These are phyloP conservation scores for Fusarium phyllophilum DNA, from an alignment of 2,329 filamentous ascomycete genomes.

Conservation along the genomic window DNA sequence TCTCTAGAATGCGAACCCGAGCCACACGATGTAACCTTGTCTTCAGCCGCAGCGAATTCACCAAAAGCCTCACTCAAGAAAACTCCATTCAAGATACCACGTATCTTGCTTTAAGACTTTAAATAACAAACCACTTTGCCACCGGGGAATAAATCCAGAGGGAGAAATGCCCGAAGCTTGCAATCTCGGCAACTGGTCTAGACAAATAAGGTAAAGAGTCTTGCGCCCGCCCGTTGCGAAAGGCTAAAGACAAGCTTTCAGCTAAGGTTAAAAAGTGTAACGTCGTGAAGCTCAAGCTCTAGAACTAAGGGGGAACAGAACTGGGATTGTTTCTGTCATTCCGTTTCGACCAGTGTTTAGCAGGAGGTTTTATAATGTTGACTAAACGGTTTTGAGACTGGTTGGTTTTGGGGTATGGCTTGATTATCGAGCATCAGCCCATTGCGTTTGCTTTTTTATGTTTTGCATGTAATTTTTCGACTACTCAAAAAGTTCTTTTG, in stretches of 20 bases:
- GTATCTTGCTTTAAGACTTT: background rate
- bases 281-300: background rate
- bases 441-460: background rate
- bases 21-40: background rate
- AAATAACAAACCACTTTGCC: background rate
- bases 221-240: background rate
- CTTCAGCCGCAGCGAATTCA: background rate
- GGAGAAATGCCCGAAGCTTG: background rate
- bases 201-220: background rate
- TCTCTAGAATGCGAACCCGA: background rate
- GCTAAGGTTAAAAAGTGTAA: background rate
- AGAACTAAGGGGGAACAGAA: background rate
- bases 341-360: background rate
- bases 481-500: fast-evolving
- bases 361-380: background rate
- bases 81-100: background rate
- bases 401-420: background rate
- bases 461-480: background rate
- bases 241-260: background rate
- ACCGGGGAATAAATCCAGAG: background rate
- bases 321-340: background rate
- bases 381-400: background rate
- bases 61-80: background rate
- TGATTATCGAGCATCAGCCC: background rate
- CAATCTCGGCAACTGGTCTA: background rate